Evolutionary conservation across 2,329 filamentous ascomycete species (phyloP).

Genomic region (Neofusicoccum umdonicola): DNA sequence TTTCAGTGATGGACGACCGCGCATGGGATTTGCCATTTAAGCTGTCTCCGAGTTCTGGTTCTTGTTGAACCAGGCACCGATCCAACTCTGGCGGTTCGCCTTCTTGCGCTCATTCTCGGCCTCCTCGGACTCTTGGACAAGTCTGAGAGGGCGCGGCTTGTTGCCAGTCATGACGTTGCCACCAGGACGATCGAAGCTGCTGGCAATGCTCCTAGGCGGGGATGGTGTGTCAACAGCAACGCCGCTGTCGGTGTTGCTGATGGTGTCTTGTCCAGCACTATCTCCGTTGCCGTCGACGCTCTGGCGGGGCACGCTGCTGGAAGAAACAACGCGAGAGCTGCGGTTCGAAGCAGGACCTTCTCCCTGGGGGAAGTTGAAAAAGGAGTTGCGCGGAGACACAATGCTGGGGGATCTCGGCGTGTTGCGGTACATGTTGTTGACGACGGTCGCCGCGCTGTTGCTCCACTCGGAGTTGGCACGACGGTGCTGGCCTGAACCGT

Average conservation of each 20-base stretch:
- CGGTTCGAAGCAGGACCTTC: conserved; percentile 37
- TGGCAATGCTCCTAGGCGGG: conserved; percentile 58
- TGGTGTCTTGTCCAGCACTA: conserved; percentile 24
- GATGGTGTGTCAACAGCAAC: conserved; percentile 36
- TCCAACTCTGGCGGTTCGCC: conserved; percentile 47
- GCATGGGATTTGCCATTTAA: neutral
- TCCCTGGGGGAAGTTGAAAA: conserved; percentile 52
- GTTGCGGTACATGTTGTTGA: conserved; percentile 82
- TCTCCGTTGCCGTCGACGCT: conserved; percentile 25
- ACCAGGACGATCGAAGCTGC: conserved; percentile 27
- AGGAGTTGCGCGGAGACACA: conserved; percentile 35
- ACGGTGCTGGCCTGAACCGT: conserved; percentile 45
- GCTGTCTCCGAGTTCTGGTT: neutral
- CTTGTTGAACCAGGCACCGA: conserved; percentile 12
- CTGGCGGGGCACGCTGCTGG: conserved; percentile 43
- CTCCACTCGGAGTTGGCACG: conserved; percentile 46
- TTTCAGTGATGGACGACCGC: neutral
- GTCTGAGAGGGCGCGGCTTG: conserved; percentile 78
- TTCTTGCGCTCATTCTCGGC: conserved; percentile 42
- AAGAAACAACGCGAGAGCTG: conserved; percentile 52
- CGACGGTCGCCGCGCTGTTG: conserved; percentile 66
- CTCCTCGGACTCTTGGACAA: conserved; percentile 71
- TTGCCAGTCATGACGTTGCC: conserved; percentile 51
- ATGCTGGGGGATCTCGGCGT: conserved; percentile 45
- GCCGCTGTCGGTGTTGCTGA: conserved; percentile 32